Conservation (phyloP, 148 eudicot genomes). For the Nyssa sinensis region DNA sequence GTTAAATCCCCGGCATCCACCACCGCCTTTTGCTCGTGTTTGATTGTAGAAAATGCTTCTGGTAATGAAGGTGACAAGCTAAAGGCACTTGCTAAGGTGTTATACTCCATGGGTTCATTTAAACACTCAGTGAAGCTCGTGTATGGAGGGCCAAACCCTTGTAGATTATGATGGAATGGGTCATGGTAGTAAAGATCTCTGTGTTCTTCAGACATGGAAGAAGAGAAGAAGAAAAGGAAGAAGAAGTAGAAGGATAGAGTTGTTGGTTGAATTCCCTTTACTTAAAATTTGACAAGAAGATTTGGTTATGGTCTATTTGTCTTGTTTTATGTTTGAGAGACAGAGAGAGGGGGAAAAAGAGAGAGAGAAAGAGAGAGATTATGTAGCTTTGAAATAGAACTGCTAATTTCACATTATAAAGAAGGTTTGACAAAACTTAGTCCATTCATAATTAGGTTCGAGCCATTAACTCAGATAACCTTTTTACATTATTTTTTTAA, state of each 20-base stretch:
- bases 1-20: conserved; percentile 9
- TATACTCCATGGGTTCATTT: conserved; percentile 27
- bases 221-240: not conserved
- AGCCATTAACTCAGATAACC: no score
- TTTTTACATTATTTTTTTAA: no score
- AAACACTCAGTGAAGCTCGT: conserved; percentile 32
- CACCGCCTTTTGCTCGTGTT: conserved; percentile 22
- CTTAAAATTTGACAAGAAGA: conserved; percentile 42
- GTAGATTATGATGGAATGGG: conserved; percentile 27
- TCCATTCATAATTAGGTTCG: not conserved
- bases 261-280: conserved; percentile 22
- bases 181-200: conserved; percentile 33
- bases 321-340: not conserved
- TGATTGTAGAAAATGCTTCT: conserved; percentile 9
- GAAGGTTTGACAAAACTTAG: conserved; percentile 29
- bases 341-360: conserved; percentile 1
- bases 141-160: conserved; percentile 23
- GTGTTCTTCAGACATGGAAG: conserved; percentile 37
- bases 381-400: conserved; percentile 8
- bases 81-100: conserved; percentile 25
- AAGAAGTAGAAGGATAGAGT: conserved; percentile 12
- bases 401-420: conserved; percentile 20
- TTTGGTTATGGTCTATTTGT: conserved; percentile 13
- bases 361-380: conserved; percentile 4
- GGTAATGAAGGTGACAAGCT: conserved; percentile 23